These are phyloP conservation scores for Crucibulum laeve DNA, from an alignment of 768 basidiomycete genomes.

Conservation along the genomic window DNA sequence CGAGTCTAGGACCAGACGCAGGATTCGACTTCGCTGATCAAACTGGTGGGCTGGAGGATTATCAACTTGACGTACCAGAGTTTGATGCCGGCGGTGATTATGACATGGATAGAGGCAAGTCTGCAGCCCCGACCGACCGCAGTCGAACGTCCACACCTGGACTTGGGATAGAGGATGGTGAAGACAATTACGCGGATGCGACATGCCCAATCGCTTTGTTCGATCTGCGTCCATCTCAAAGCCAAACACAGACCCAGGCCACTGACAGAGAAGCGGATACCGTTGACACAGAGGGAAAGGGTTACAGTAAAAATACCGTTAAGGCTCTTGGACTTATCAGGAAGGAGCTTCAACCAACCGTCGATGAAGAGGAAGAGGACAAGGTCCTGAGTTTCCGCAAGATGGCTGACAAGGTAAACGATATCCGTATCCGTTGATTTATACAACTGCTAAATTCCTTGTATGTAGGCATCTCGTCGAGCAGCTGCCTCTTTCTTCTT, in stretches of 20 bases:
- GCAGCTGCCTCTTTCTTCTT: constrained; percentile 98
- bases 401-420: constrained; percentile 74
- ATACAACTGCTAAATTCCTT: constrained; percentile 3
- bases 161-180: constrained; percentile 49
- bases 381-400: constrained; percentile 74
- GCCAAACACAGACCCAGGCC: constrained; percentile 29
- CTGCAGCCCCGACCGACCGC: constrained; percentile 48
- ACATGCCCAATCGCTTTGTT: constrained; percentile 80
- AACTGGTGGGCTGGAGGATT: constrained; percentile 56
- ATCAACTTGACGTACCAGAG: constrained; percentile 65
- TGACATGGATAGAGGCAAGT: constrained; percentile 33
- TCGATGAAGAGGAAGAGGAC: constrained; percentile 38
- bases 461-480: constrained; percentile 79
- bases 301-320: constrained; percentile 86
- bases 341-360: constrained; percentile 58
- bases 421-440: not conserved
- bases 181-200: constrained; percentile 65
- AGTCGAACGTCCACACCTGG: constrained; percentile 69
- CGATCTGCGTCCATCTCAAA: constrained; percentile 59
- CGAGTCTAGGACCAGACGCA: constrained; percentile 47
- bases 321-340: constrained; percentile 78
- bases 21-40: constrained; percentile 63
- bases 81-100: constrained; percentile 38
- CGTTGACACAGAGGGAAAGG: constrained; percentile 53
- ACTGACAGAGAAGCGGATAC: constrained; percentile 21